Conservation (phyloP, 2,329 filamentous ascomycete genomes). For the Aschersonia sp. region DNA sequence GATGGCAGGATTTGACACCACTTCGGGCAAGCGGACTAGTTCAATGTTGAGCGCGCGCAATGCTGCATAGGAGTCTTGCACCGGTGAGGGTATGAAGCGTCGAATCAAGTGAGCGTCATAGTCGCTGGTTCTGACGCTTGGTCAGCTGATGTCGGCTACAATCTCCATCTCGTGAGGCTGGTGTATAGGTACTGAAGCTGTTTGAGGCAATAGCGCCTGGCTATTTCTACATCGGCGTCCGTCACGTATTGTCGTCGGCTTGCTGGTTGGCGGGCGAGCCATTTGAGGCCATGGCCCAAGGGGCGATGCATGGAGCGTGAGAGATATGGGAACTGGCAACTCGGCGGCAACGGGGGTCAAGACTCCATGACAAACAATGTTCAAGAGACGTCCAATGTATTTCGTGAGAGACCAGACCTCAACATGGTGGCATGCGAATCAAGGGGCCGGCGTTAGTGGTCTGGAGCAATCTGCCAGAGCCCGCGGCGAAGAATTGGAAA, state of each 20-base stretch:
- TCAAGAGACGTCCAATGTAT: no score
- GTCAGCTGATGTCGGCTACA: conserved; percentile 3
- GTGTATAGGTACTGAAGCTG: conserved; percentile 30
- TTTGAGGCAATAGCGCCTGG: conserved; percentile 37
- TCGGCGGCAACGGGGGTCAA: no score
- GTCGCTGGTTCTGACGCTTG: conserved; percentile 57
- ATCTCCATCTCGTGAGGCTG: not conserved
- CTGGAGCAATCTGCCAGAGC: no score
- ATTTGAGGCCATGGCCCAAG: conserved; percentile 22
- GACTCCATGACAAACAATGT: no score
- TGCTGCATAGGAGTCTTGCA: conserved; percentile 74
- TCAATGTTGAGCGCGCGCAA: conserved; percentile 89
- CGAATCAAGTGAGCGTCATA: conserved; percentile 77
- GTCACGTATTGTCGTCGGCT: conserved; percentile 29
- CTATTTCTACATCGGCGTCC: conserved; percentile 35
- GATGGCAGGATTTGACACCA: conserved; percentile 75
- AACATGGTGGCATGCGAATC: no score
- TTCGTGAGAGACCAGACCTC: no score
- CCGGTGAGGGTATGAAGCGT: conserved; percentile 63
- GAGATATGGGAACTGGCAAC: not conserved
- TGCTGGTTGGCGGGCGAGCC: conserved; percentile 14
- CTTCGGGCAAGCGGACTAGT: conserved; percentile 77
- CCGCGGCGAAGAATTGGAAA: no score
- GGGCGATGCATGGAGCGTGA: conserved; percentile 21
- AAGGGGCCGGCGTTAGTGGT: no score